Conservation (phyloP, 352 stramenopile species). For the Pythium chondricola region DNA sequence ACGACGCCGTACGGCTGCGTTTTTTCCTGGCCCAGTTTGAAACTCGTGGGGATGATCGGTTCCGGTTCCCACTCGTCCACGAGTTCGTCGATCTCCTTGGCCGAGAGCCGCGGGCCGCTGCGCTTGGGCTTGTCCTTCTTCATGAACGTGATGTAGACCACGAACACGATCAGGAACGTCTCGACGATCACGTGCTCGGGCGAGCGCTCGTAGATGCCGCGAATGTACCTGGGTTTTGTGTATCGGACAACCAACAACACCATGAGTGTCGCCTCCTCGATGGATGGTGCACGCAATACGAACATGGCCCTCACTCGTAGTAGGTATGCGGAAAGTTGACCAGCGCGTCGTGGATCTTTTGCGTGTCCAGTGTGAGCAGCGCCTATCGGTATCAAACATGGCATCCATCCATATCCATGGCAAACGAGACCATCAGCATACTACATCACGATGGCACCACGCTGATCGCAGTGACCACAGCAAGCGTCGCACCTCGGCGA, state of each 20-base stretch:
- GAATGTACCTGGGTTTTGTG: slow-evolving; percentile 77
- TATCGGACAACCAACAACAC: background rate
- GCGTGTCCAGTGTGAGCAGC: slow-evolving; percentile 48
- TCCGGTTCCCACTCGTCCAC: slow-evolving; percentile 87
- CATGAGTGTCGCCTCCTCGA: background rate
- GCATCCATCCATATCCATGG: background rate
- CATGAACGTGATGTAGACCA: slow-evolving; percentile 92
- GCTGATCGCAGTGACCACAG: background rate
- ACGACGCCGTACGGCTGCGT: slow-evolving; percentile 65
- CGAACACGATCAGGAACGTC: slow-evolving; percentile 95
- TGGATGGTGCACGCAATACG: no score
- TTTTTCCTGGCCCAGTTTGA: slow-evolving; percentile 24
- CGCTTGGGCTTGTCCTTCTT: slow-evolving; percentile 70
- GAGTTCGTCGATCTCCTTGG: slow-evolving; percentile 88
- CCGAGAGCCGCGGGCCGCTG: slow-evolving; percentile 60
- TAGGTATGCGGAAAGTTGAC: slow-evolving; percentile 60
- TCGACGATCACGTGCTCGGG: slow-evolving; percentile 96
- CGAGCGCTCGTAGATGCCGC: slow-evolving; percentile 71
- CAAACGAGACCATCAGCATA: no score
- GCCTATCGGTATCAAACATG: slow-evolving; percentile 29
- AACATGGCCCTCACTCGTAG: slow-evolving; percentile 64
- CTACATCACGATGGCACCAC: no score
- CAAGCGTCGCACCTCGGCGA: slow-evolving; percentile 36
- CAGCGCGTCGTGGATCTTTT: slow-evolving; percentile 57
- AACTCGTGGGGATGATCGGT: slow-evolving; percentile 69